These are phyloP conservation scores for Amphirosellinia nigrospora DNA, from an alignment of 495 filamentous ascomycete genomes.

Conservation along the genomic window DNA sequence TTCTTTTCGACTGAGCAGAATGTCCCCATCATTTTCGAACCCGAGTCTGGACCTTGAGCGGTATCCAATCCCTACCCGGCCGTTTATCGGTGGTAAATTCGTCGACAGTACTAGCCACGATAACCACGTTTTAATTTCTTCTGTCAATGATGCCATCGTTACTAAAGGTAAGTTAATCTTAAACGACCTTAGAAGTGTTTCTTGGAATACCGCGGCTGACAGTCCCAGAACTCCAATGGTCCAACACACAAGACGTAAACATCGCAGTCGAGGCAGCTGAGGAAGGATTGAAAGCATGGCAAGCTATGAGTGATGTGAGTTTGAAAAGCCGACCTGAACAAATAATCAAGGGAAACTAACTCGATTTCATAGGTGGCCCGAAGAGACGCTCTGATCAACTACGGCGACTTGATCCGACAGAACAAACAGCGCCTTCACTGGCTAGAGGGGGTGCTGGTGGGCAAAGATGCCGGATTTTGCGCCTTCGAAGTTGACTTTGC, in stretches of 20 bases:
- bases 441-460: constrained; percentile 3
- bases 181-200: background rate
- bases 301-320: background rate
- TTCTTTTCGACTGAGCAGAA: background rate
- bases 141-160: background rate
- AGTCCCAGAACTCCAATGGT: background rate
- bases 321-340: background rate
- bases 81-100: background rate
- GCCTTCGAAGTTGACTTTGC: background rate
- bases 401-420: constrained; percentile 8
- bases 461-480: background rate
- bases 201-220: background rate
- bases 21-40: background rate
- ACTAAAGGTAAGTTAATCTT: background rate
- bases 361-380: background rate
- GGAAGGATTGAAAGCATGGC: background rate
- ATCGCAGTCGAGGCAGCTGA: background rate
- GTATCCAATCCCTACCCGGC: background rate
- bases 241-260: background rate
- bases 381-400: constrained; percentile 14
- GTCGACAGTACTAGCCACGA: background rate
- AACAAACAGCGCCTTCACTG: background rate
- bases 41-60: background rate
- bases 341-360: background rate
- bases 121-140: background rate